Conservation (phyloP, 164 flowering plant species). For the Vitis labrusca region DNA sequence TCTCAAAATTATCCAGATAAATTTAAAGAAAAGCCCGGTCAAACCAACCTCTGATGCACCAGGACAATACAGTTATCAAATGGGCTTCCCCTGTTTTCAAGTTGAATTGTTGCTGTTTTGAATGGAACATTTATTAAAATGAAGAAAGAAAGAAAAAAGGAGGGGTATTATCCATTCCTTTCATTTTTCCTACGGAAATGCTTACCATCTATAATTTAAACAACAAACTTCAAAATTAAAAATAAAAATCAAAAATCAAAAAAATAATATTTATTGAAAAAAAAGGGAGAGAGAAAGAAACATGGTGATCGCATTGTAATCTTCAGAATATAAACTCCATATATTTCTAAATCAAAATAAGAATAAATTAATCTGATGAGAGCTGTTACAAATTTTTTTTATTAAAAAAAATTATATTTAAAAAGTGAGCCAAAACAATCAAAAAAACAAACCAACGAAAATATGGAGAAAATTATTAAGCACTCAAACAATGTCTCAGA, state of each 20-base stretch:
- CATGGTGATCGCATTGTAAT: neutral
- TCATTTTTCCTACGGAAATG: no score
- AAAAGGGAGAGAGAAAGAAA: neutral
- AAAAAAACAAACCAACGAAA: neutral
- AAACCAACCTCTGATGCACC: no score
- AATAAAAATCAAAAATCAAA: neutral
- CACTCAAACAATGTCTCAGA: slow-evolving; percentile 20
- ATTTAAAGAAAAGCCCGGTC: no score
- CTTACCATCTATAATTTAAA: no score
- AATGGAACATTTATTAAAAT: neutral
- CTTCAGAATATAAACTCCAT: neutral
- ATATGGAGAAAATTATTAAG: neutral
- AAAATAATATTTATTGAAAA: no score
- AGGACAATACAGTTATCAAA: no score
- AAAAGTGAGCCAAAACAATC: neutral
- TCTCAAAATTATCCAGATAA: no score
- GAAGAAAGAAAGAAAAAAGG: no score
- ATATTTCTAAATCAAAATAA: neutral
- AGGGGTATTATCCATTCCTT: no score
- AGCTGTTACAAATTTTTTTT: neutral
- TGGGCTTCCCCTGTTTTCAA: neutral
- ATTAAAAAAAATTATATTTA: no score
- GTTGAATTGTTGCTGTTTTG: neutral
- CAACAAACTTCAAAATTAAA: neutral
- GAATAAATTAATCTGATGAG: neutral